Evolutionary conservation across 2,329 filamentous ascomycete species (phyloP).

Genomic region (Diplodia intermedia): DNA sequence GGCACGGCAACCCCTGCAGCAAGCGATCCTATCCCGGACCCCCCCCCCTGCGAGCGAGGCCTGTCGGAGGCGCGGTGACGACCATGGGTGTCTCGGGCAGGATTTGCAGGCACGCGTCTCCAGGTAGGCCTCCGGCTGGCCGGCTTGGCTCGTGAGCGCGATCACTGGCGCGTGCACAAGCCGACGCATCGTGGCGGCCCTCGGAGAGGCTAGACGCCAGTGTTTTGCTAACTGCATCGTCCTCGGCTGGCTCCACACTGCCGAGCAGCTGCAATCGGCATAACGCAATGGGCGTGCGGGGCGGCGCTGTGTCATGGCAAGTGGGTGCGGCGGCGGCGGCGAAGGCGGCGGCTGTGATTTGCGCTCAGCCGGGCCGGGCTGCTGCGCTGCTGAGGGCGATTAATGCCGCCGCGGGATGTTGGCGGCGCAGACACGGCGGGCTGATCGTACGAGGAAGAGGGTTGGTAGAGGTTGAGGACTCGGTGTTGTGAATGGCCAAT

Average conservation of each 20-base stretch:
- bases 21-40: constrained; percentile 11
- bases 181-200: constrained; percentile 14
- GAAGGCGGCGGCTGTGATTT: not conserved
- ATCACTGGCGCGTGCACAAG: constrained; percentile 23
- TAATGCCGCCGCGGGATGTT: constrained; percentile 1
- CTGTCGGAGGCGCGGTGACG: constrained; percentile 23
- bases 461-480: not conserved
- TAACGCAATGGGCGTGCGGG: constrained; percentile 3
- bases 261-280: constrained; percentile 16
- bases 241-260: constrained; percentile 2
- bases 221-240: constrained; percentile 15
- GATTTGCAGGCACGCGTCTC: constrained; percentile 28
- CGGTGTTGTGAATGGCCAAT: constrained; percentile 19
- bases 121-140: constrained; percentile 9
- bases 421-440: constrained; percentile 12
- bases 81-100: constrained; percentile 27
- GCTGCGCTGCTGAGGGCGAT: not conserved
- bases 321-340: not conserved
- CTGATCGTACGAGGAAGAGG: constrained; percentile 20
- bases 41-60: constrained; percentile 19
- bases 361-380: constrained; percentile 6
- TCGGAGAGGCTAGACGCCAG: constrained; percentile 23
- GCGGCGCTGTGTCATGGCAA: constrained; percentile 13
- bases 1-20: constrained; percentile 29
- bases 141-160: constrained; percentile 14